These are phyloP conservation scores for Pythium vanterpoolii DNA, from an alignment of 352 stramenopile species.

Conservation along the genomic window DNA sequence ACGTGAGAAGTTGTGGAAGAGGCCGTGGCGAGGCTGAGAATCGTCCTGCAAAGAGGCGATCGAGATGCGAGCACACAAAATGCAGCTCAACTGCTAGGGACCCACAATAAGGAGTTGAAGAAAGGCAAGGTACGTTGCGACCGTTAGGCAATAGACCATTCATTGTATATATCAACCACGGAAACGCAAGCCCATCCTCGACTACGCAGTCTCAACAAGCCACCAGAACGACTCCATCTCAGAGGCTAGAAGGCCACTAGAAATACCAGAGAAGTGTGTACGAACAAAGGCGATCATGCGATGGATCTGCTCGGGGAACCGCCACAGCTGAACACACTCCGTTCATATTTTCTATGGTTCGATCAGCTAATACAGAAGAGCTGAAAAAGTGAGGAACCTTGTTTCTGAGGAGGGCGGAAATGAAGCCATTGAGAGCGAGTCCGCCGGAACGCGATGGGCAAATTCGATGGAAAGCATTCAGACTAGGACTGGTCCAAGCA, in stretches of 20 bases:
- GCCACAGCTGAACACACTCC: not conserved
- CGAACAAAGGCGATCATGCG: not conserved
- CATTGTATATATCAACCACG: not conserved
- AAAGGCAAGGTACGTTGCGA: not conserved
- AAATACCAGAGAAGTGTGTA: not conserved
- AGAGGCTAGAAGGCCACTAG: not conserved
- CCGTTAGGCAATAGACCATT: not conserved
- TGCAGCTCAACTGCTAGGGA: no score
- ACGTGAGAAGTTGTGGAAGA: no score
- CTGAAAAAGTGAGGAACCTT: not conserved
- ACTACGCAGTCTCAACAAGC: not conserved
- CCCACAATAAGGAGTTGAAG: not conserved
- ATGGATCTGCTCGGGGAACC: not conserved
- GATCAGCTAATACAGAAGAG: not conserved
- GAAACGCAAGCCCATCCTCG: not conserved
- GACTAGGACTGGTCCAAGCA: not conserved
- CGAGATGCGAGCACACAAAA: no score
- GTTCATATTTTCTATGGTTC: not conserved
- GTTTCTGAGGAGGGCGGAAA: not conserved
- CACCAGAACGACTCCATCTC: not conserved
- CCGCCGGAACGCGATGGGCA: constrained; percentile 1
- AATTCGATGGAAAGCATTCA: constrained; percentile 9
- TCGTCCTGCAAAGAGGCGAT: not conserved
- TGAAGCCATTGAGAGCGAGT: constrained; percentile 3
- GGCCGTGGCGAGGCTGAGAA: not conserved